Conservation (phyloP, 202 grass and related monocot species). For the Dendrocalamus latiflorus region DNA sequence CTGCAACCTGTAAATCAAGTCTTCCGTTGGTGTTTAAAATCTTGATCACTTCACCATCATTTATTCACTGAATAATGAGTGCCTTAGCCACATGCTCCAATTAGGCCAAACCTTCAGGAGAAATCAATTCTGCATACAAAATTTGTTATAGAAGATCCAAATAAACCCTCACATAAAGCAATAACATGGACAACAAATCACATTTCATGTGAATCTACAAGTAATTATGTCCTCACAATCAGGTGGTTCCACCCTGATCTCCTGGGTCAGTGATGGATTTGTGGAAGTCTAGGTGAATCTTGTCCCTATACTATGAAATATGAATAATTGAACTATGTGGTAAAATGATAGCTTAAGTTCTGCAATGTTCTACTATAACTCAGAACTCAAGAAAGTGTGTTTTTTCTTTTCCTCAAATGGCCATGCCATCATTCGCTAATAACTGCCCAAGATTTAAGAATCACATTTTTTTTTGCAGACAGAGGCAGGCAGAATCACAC, state of each 20-base stretch:
- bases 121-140: background rate
- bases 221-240: background rate
- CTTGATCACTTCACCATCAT: background rate
- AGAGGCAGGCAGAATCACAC: constrained; percentile 27
- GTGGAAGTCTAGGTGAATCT: background rate
- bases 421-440: background rate
- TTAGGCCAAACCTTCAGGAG: background rate
- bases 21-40: background rate
- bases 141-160: background rate
- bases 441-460: background rate
- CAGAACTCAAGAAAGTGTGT: background rate
- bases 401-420: background rate
- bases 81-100: background rate
- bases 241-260: background rate
- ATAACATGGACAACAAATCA: background rate
- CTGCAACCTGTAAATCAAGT: background rate
- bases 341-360: background rate
- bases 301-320: background rate
- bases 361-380: background rate
- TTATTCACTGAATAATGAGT: background rate
- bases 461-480: constrained; percentile 14
- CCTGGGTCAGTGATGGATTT: background rate
- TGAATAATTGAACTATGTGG: background rate
- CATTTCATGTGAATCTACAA: background rate
- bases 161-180: background rate